Percentiles rank a stretch among this genome's conserved stretches.
These are phyloP conservation scores for Backusella macrospora DNA, from an alignment of 192 early-diverging fungal species.

Conservation along the genomic window DNA sequence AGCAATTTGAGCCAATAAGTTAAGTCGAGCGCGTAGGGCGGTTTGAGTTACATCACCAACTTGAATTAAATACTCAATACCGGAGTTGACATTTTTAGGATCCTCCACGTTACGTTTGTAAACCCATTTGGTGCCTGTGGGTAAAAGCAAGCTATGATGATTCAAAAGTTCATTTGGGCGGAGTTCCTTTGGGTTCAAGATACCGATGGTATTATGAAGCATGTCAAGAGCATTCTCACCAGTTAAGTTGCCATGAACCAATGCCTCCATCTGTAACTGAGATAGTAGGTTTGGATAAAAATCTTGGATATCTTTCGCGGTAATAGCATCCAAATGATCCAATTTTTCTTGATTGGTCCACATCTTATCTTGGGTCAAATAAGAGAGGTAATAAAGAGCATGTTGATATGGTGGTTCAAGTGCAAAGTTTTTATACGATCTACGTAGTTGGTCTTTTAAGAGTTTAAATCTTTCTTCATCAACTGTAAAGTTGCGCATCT, in stretches of 20 bases:
- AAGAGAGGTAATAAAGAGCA: conserved; percentile 70
- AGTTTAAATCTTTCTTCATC: conserved; percentile 72
- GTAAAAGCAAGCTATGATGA: conserved; percentile 56
- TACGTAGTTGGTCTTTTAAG: conserved; percentile 70
- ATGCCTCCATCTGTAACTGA: conserved; percentile 71
- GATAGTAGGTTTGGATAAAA: conserved; percentile 77
- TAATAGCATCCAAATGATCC: conserved; percentile 66
- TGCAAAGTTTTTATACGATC: conserved; percentile 75
- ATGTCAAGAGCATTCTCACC: conserved; percentile 66
- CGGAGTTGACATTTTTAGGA: conserved; percentile 81
- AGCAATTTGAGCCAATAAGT: conserved; percentile 78
- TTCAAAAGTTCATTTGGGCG: conserved; percentile 52
- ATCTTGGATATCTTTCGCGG: conserved; percentile 65
- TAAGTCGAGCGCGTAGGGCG: conserved; percentile 64
- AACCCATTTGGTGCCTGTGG: conserved; percentile 46
- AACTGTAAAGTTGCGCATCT: conserved; percentile 65
- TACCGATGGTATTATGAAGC: conserved; percentile 55
- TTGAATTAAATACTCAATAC: conserved; percentile 85
- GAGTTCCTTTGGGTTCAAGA: conserved; percentile 60
- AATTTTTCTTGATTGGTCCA: conserved; percentile 82
- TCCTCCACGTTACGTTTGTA: conserved; percentile 65
- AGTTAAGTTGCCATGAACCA: conserved; percentile 84
- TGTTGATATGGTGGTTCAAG: conserved; percentile 79
- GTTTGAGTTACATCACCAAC: conserved; percentile 70
- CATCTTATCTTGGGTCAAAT: conserved; percentile 72